A percentile compares a stretch with the other conserved stretches of the same genome.
phyloP scores from a whole-genome alignment of 2,329 filamentous ascomycete species.

The Aureobasidium sp. region DNA sequence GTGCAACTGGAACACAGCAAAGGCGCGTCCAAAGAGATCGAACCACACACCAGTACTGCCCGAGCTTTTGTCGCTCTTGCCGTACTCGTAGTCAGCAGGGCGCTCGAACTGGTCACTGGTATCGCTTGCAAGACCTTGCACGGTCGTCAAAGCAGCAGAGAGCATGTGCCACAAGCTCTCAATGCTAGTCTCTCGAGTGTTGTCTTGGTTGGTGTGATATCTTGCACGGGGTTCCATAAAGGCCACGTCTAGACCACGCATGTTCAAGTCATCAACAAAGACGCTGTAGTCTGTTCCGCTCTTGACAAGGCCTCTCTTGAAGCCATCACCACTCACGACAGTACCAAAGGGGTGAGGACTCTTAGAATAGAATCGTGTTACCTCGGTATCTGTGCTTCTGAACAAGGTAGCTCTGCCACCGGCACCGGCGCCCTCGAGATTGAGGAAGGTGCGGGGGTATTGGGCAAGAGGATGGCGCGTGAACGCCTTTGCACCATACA shows the following conservation, averaged over 20 bases:
- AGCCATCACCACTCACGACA: constrained; percentile 76
- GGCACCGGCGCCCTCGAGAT: constrained; percentile 89
- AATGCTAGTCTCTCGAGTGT: constrained; percentile 66
- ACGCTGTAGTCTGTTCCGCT: constrained; percentile 88
- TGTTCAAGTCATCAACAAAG: constrained; percentile 67
- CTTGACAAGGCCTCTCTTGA: constrained; percentile 67
- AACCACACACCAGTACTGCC: constrained; percentile 73
- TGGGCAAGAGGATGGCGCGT: constrained; percentile 72
- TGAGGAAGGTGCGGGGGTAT: constrained; percentile 82
- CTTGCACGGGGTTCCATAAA: constrained; percentile 80
- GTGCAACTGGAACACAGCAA: constrained; percentile 71
- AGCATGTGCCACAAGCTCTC: constrained; percentile 90
- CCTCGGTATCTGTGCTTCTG: constrained; percentile 77
- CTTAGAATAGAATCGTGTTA: constrained; percentile 69
- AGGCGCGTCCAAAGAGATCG: constrained; percentile 73
- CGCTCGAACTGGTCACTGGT: constrained; percentile 61
- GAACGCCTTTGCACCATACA: constrained; percentile 82
- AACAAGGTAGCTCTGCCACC: constrained; percentile 85
- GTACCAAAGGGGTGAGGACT: constrained; percentile 73
- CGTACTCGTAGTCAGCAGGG: constrained; percentile 47
- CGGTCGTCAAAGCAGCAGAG: constrained; percentile 69
- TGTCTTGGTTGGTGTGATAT: constrained; percentile 90
- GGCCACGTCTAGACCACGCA: constrained; percentile 84
- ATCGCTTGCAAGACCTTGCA: constrained; percentile 62
- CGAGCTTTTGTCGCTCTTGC: constrained; percentile 59